Evolutionary conservation across 768 basidiomycete species (phyloP).

Genomic region (Boletus vermiculosoides): DNA sequence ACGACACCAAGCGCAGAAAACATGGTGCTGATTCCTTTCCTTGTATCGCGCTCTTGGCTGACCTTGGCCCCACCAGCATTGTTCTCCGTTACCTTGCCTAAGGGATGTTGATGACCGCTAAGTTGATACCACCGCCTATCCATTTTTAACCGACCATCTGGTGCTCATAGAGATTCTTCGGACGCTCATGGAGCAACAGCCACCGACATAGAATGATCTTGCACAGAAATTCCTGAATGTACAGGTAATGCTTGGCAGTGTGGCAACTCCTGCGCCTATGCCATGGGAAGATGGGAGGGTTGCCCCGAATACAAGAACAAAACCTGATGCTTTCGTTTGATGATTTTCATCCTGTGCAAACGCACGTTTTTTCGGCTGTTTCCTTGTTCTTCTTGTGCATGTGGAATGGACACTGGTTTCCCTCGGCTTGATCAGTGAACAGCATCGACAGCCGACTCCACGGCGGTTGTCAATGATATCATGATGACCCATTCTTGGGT

Average conservation of each 20-base stretch:
- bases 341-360: neutral
- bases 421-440: neutral
- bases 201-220: neutral
- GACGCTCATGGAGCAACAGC: neutral
- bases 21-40: neutral
- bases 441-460: neutral
- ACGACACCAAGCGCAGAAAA: neutral
- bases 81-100: constrained; percentile 5
- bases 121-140: neutral
- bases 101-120: neutral
- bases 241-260: constrained; percentile 3
- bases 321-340: neutral
- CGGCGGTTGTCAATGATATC: neutral
- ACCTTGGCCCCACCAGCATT: neutral
- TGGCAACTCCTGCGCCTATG: neutral
- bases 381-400: neutral
- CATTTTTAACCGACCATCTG: constrained; percentile 4
- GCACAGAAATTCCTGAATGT: neutral
- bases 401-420: neutral
- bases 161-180: neutral
- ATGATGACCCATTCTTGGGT: neutral
- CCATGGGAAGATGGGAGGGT: constrained; percentile 7
- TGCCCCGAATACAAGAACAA: neutral
- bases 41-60: constrained; percentile 13
- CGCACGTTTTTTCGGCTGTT: neutral